Conservation (phyloP, 176 grass and related monocot species). For the Paspalum vaginatum region DNA sequence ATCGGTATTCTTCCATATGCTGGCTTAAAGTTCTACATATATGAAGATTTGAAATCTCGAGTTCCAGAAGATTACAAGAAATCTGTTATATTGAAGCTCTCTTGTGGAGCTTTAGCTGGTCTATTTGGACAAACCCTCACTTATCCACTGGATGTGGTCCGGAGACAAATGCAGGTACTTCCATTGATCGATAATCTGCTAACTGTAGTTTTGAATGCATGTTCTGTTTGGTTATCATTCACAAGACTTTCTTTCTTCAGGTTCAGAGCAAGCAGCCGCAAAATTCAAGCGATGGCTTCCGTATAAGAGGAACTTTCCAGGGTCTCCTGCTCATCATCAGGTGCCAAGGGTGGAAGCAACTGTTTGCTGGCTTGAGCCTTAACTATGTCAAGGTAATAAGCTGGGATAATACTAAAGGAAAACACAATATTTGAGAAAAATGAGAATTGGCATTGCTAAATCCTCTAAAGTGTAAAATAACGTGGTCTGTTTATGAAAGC, state of each 20-base stretch:
- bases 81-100: slow-evolving; percentile 77
- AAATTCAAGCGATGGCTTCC: slow-evolving; percentile 50
- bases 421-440: not conserved
- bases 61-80: slow-evolving; percentile 91
- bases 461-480: not conserved
- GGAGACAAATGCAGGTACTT: slow-evolving; percentile 95
- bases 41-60: slow-evolving; percentile 81
- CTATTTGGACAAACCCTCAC: slow-evolving; percentile 97
- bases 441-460: not conserved
- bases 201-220: not conserved
- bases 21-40: slow-evolving; percentile 98
- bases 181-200: not conserved
- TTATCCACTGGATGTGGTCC: slow-evolving; percentile 94
- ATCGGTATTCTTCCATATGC: slow-evolving; percentile 98
- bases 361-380: slow-evolving; percentile 95
- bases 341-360: slow-evolving; percentile 86
- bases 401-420: not conserved
- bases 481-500: not conserved
- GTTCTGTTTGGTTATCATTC: not conserved
- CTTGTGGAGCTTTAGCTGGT: slow-evolving; percentile 95
- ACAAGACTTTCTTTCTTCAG: slow-evolving; percentile 41
- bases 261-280: slow-evolving; percentile 69
- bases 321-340: slow-evolving; percentile 61
- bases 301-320: slow-evolving; percentile 73
- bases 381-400: slow-evolving; percentile 93